phyloP scores from a whole-genome alignment of 2,329 filamentous ascomycete species.

The Hypocreales sp. region DNA sequence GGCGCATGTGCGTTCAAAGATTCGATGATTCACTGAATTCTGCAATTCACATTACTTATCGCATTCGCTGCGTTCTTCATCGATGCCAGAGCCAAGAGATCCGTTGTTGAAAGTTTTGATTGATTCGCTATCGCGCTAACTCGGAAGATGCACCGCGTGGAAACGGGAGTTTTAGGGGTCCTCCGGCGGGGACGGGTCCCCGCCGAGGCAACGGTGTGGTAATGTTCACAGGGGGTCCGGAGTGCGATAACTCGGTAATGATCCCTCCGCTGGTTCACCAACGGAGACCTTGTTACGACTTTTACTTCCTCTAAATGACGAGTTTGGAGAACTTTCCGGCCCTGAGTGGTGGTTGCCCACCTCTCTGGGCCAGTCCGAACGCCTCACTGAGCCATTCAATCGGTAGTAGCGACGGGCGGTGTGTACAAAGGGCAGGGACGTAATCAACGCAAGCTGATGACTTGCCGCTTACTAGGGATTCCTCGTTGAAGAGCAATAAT shows the following conservation, averaged over 20 bases:
- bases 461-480: slow-evolving; percentile 17
- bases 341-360: slow-evolving; percentile 2
- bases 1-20: not conserved
- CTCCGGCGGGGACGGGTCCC: too few relatives aligned
- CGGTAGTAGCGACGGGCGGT: slow-evolving; percentile 16
- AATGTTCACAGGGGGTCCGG: too few relatives aligned
- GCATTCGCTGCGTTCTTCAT: slow-evolving; percentile 2
- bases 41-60: slow-evolving; percentile 2
- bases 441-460: slow-evolving; percentile 26
- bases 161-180: too few relatives aligned
- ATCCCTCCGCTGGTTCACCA: slow-evolving; percentile 1
- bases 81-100: slow-evolving; percentile 1
- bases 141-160: too few relatives aligned
- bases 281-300: slow-evolving; percentile 3
- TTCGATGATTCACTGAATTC: slow-evolving; percentile 1
- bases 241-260: slow-evolving; percentile 1
- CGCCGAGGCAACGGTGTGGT: too few relatives aligned
- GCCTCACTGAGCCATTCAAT: slow-evolving; percentile 1
- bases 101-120: slow-evolving; percentile 1
- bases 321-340: slow-evolving; percentile 4
- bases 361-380: slow-evolving; percentile 3
- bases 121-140: too few relatives aligned
- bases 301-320: slow-evolving; percentile 4
- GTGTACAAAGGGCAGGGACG: slow-evolving; percentile 28
- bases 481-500: slow-evolving; percentile 3